These are phyloP conservation scores for Purshia tridentata DNA, from an alignment of 306 rosid species.

Conservation along the genomic window DNA sequence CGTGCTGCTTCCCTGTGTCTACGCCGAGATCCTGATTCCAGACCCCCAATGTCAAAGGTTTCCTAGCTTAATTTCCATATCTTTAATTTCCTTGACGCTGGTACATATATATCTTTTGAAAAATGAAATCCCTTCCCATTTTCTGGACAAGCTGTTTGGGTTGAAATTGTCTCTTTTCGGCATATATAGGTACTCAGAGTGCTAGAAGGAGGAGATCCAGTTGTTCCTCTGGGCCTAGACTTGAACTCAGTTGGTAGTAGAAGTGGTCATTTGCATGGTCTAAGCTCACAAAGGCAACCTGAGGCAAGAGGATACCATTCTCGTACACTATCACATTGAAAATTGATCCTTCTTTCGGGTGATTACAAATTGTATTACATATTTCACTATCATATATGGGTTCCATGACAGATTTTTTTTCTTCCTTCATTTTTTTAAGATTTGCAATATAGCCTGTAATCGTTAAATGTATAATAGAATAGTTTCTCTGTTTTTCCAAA, in stretches of 20 bases:
- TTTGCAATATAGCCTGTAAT: neutral
- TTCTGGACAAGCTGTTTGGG: neutral
- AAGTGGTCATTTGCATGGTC: slow-evolving; percentile 74
- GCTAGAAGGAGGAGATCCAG: slow-evolving; percentile 77
- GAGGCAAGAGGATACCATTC: slow-evolving; percentile 59
- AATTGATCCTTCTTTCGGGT: slow-evolving; percentile 23
- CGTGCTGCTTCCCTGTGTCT: slow-evolving; percentile 88
- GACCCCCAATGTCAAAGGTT: slow-evolving; percentile 94
- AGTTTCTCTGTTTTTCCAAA: neutral
- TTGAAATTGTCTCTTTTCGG: slow-evolving; percentile 17
- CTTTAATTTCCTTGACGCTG: slow-evolving; percentile 6
- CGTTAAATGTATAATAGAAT: neutral
- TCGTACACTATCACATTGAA: slow-evolving; percentile 79
- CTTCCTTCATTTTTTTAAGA: neutral
- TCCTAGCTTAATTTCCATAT: slow-evolving; percentile 6
- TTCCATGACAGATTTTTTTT: neutral
- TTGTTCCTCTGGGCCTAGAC: slow-evolving; percentile 62
- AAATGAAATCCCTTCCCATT: neutral
- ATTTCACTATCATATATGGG: too few species aligned
- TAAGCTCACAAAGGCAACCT: slow-evolving; percentile 42
- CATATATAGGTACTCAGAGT: slow-evolving; percentile 76
- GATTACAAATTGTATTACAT: neutral
- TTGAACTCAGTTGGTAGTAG: slow-evolving; percentile 60
- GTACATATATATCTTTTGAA: neutral
- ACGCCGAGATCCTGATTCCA: slow-evolving; percentile 66